Evolutionary conservation across 345 rosid species (phyloP), one percentile per base, ranked within the genome.

Genomic region (Citrus australasica): DNA sequence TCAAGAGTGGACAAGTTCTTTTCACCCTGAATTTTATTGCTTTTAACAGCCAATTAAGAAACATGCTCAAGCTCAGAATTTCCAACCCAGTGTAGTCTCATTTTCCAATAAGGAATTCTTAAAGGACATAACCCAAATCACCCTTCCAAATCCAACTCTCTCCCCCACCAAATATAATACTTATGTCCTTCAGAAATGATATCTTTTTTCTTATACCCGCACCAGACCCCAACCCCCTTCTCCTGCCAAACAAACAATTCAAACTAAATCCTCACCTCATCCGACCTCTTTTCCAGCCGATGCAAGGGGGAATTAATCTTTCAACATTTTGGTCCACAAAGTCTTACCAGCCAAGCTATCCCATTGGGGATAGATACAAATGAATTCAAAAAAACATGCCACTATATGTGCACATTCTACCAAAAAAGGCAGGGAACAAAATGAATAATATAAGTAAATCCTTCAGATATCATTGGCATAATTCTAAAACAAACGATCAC

Each of bases 401-500:
- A 62, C 46, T 10, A 4, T 4, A 56, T 79, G 63, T 8, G 56
- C 64, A 24, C 30, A 69, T 48, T 55, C 33, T 24, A 38, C 10
- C 28, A 11, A 42, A 58, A 60, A 28, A 24, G 28, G 21, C 30
- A 21, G 24, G 40, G 42, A 17, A 53, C 6, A 33, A 5, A 65
- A 33, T 14, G 25, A 35, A 60, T 6, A 25, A 9, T 40, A 24
- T 30, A 55, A 24, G 56, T 48, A 28, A 67, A 35, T 56, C 68
- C 74, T 68, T 16, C 21, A 7, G 79, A 69, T 40, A 16, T 27
- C 40, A 37, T 22, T 30, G 63, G 77, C 72, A 66, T 46, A 75
- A 46, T 42, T 46, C 7, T 14, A 70, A 76, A 11, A 74, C 67
- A 81, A 76, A 63, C 6, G 16, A 64, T 68, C 71, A 82, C 88